Evolutionary conservation across 805 yeast species (phyloP), one percentile per base, ranked within the genome.

Genomic region (Hanseniaspora clermontiae): DNA sequence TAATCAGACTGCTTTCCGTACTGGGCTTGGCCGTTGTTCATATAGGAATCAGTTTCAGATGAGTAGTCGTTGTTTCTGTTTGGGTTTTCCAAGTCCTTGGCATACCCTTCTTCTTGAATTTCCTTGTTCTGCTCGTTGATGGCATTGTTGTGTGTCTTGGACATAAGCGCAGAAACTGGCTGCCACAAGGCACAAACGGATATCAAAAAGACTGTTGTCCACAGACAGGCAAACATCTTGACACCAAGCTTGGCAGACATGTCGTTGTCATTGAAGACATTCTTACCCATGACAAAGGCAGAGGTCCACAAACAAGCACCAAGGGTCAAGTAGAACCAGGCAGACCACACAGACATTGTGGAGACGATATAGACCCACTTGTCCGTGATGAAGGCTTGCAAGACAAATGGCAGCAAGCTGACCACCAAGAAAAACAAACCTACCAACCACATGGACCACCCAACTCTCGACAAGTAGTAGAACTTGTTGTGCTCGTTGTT

Each of bases 401-500:
- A 58, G 1, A 62, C 43, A 1, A 61, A 55, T 42, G 77, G 75
- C 17, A 78, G 12, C 43, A 83, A 61, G 1, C 84, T 72, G 15
- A 78, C 48, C 4, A 77, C 68, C 15, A 79, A 68, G 65, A 83
- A 83, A 27, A 77, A 67, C 53, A 84, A 67, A 2, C 81, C 84
- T 61, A 83, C 71, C 51, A 81, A 64, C 63, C 77, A 69, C 72
- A 84, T 82, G 2, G 84, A 80, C 76, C 80, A 82, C 9, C 81
- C 82, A 63, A 83, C 77, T 61, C 91, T 78, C 19, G 87, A 77
- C 64, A 83, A 69, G 69, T 81, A 83, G 71, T 75, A 87, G 68
- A 77, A 82, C 43, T 77, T 70, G 61, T 77, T 72, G 60, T 79
- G 74, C 65, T 75, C 66, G 36, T 68, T 61, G 52, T 71, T 62